A percentile compares a stretch with the other conserved stretches of the same genome.
Evolutionary conservation across 768 basidiomycete species (phyloP).

Genomic region (Tubosaeta sp.): DNA sequence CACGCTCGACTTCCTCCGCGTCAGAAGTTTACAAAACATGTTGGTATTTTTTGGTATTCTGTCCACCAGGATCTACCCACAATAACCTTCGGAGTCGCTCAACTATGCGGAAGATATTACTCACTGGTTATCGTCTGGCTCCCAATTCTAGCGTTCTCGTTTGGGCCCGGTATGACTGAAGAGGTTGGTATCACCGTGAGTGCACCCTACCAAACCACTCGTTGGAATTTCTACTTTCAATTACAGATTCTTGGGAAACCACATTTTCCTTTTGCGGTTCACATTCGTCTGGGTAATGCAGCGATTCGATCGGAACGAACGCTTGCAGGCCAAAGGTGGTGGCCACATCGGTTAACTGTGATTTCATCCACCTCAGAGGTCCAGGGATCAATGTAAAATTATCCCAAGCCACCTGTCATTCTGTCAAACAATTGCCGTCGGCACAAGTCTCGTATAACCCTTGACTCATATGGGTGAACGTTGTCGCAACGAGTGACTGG

Average conservation of each 20-base stretch:
- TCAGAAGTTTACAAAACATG: constrained; percentile 45
- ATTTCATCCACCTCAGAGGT: constrained; percentile 58
- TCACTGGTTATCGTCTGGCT: constrained; percentile 52
- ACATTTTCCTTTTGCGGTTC: constrained; percentile 29
- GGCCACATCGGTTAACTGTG: constrained; percentile 46
- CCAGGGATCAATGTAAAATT: constrained; percentile 54
- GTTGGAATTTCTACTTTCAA: neutral
- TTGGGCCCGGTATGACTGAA: constrained; percentile 51
- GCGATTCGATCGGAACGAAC: neutral
- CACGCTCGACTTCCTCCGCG: constrained; percentile 29
- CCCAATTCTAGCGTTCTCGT: constrained; percentile 46
- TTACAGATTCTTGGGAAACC: constrained; percentile 37
- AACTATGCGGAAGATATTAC: constrained; percentile 39
- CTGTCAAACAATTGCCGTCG: constrained; percentile 36
- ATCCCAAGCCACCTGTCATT: constrained; percentile 36
- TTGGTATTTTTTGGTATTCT: constrained; percentile 11
- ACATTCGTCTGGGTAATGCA: neutral
- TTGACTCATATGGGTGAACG: constrained; percentile 49
- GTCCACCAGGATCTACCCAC: neutral
- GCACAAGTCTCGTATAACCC: constrained; percentile 37
- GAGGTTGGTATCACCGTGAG: constrained; percentile 49
- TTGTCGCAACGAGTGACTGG: constrained; percentile 53
- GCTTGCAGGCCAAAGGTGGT: constrained; percentile 52
- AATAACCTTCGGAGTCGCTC: constrained; percentile 2
- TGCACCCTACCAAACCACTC: neutral